Base-by-base conservation (phyloP, 441 rosid species). In the Bocquillonia castaneifolia region DNA sequence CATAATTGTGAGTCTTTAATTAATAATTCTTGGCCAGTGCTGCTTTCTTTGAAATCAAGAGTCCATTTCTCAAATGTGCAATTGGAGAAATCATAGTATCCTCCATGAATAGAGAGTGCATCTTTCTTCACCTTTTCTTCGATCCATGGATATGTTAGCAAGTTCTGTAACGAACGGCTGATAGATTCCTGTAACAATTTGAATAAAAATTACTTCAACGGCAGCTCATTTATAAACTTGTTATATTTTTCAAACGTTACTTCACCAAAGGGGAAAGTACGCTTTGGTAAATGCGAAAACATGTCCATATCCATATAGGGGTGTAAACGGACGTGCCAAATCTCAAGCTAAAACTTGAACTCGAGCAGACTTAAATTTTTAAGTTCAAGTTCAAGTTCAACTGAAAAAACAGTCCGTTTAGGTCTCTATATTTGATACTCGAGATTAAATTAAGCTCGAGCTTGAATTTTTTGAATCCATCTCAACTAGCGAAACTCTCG, bases 1-100 rank as follows among this genome's bases (percentile, higher is more conserved):
- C 80, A 77, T 23, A 77, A 40, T 25, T 34, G 44, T 48, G 3
- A 22, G 55, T 55, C 66, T 66, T 69, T 77, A 10, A 25, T 26
- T 1, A 66, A 65, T 29, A 50, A 61, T 23, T 36, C 32, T 18
- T 64, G 3, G n/a, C 58, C 48, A 5, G 18, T 31, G 59, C 62
- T 55, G 68, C 42, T 65, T 66, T 36, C 63, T 40, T 60, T 60
- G 45, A 31, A 67, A 72, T 94, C 96, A 56, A 94, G 82, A 0
- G 96, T 88, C 99, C 99, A 94, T 76, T 87, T 94, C 91, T 92
- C 89, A 37, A 92, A 92, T 2, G 94, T 82, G 74, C 98, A 94
- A 59, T 85, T 76, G 17, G 80, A 61, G 64, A 94, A 90, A 77
- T 92, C 82, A 67, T 92, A 92, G 84, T 94, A 94, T 26, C 99